Percentiles rank a stretch among this genome's conserved stretches.
Evolutionary conservation across 805 yeast species (phyloP).

Genomic region (Saturnispora silvae): DNA sequence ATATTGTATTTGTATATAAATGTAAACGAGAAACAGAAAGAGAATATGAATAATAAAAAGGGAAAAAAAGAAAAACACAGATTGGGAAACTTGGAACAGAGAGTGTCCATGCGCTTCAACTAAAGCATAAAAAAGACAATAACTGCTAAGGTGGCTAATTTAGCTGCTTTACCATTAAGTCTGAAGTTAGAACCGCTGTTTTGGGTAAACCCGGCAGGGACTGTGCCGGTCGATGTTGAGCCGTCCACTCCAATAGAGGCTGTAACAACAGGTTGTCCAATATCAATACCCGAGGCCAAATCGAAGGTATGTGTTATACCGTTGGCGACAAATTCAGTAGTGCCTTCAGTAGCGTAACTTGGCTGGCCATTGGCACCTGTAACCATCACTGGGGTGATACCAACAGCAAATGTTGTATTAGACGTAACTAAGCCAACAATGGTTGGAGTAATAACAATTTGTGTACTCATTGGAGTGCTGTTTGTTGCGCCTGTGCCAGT

Average conservation of each 20-base stretch:
- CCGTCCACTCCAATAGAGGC: not conserved
- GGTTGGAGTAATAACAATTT: slow-evolving; percentile 1
- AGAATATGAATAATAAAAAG: no score
- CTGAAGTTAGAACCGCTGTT: no score
- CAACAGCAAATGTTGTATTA: not conserved
- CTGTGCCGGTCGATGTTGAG: not conserved
- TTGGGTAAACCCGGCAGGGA: no score
- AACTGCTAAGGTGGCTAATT: no score
- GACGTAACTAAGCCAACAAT: slow-evolving; percentile 1
- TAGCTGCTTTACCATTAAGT: no score
- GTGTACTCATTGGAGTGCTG: not conserved
- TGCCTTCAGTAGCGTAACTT: not conserved
- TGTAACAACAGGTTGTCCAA: slow-evolving; percentile 2
- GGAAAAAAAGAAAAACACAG: no score
- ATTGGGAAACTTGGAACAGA: no score
- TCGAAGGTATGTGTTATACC: slow-evolving; percentile 2
- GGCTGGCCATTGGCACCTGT: not conserved
- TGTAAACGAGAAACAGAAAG: no score
- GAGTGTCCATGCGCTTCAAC: no score
- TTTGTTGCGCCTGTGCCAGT: not conserved
- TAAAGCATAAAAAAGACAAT: no score
- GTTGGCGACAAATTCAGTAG: slow-evolving; percentile 2
- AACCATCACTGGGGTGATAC: not conserved
- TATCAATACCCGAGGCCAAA: not conserved
- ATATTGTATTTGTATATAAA: no score